These are phyloP conservation scores for Diaporthe sp. DNA, from an alignment of 2,329 filamentous ascomycete genomes.

Conservation along the genomic window DNA sequence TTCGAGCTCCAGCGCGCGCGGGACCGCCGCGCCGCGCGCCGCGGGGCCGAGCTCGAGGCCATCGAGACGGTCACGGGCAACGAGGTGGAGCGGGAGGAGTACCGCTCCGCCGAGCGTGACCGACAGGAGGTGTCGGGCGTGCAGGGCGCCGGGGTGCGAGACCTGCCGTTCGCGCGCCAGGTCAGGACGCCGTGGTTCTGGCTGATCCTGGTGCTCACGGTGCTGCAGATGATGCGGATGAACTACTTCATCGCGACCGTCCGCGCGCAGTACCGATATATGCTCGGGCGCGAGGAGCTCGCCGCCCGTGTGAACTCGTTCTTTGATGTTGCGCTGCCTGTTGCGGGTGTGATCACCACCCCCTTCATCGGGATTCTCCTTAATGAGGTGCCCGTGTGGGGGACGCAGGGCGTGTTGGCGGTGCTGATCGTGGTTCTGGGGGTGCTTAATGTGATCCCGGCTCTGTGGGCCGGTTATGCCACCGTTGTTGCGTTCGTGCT, in stretches of 20 bases:
- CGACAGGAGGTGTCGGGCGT: slow-evolving; percentile 74
- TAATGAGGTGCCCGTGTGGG: slow-evolving; percentile 74
- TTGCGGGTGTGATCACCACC: slow-evolving; percentile 78
- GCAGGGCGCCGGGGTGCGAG: slow-evolving; percentile 78
- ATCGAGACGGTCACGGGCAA: slow-evolving; percentile 75
- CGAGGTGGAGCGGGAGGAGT: slow-evolving; percentile 67
- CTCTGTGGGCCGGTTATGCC: slow-evolving; percentile 70
- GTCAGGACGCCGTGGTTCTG: slow-evolving; percentile 79
- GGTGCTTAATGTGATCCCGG: slow-evolving; percentile 69
- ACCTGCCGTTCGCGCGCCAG: slow-evolving; percentile 72
- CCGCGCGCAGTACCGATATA: slow-evolving; percentile 77
- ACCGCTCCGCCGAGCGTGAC: slow-evolving; percentile 63
- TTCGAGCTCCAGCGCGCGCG: slow-evolving; percentile 59
- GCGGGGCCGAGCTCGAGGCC: slow-evolving; percentile 70
- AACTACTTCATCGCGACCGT: slow-evolving; percentile 80
- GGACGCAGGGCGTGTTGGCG: slow-evolving; percentile 72
- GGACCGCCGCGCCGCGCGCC: slow-evolving; percentile 61
- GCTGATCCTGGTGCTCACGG: slow-evolving; percentile 76
- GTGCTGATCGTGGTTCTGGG: slow-evolving; percentile 73
- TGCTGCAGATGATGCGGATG: slow-evolving; percentile 74
- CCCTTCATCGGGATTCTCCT: slow-evolving; percentile 81
- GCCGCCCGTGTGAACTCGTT: slow-evolving; percentile 57
- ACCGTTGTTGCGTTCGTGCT: slow-evolving; percentile 79
- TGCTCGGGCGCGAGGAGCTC: slow-evolving; percentile 63
- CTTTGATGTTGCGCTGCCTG: slow-evolving; percentile 68